Base-by-base conservation (phyloP, 345 rosid genomes). In the Ceriops tagal region DNA sequence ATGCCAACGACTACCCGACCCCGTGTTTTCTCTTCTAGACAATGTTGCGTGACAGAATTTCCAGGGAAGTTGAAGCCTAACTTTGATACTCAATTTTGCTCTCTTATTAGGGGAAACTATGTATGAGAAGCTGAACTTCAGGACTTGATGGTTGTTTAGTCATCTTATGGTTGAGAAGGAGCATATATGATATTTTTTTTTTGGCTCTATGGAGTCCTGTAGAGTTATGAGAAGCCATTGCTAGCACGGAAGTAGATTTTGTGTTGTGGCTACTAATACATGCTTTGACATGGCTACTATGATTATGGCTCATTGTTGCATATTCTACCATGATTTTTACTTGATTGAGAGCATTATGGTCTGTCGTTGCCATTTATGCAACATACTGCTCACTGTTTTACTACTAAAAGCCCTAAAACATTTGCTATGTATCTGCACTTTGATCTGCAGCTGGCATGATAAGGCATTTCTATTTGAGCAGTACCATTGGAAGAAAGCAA, bases 381-480 rank as follows among this genome's bases (percentile, higher is more conserved):
- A 13, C 5, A 0, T 0, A 5, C 49, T 43, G 18, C 49, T 3
- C 5, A 0, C 3, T 43, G 1, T 13, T 43, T 43, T 2, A 43
- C 47, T 43, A 13, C 4, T 0, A 43, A 15, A 43, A 15, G 49
- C 18, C 47, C 31, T n/a, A 46, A 35, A n/a, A 15, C 19, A 43
- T 52, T 58, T 65, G 21, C 27, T 24, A 24, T 68, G 27, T 64
- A 13, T 66, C 69, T 69, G 20, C 51, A 43, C 47, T 57, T 66
- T 68, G 60, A 51, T 62, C 57, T 78, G 90, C 88, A 92, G 98
- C 69, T 92, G 91, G 85, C 98, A 92, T 79, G 98, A 92, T 76
- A 88, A 85, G 79, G 95, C 89, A 58, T 82, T 92, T 85, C 71
- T 92, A 64, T 90, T 87, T 58, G 98, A 90, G 84, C 98, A 90